These are phyloP conservation scores for Mortierella sp. DNA, from an alignment of 371 early-diverging fungal species.

Conservation along the genomic window DNA sequence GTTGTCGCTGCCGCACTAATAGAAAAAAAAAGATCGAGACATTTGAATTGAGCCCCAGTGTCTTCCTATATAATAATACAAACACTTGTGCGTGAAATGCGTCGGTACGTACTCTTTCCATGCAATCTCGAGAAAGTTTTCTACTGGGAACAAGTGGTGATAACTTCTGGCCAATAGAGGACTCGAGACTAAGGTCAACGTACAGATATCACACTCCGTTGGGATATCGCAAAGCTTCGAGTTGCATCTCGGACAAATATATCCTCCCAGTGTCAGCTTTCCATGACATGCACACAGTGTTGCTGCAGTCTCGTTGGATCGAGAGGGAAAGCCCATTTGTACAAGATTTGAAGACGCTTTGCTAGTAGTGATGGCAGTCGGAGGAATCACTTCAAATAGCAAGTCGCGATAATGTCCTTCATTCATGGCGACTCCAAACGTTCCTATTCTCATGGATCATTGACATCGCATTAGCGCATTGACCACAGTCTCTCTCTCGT, in stretches of 20 bases:
- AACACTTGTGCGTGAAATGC: neutral
- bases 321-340: constrained; percentile 93
- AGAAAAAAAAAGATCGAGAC: neutral
- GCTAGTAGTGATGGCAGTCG: constrained; percentile 77
- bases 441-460: constrained; percentile 65
- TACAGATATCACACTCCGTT: constrained; percentile 95
- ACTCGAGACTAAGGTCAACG: constrained; percentile 89
- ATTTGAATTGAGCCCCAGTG: neutral
- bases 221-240: constrained; percentile 92
- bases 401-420: constrained; percentile 86
- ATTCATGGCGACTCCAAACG: constrained; percentile 87
- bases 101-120: constrained; percentile 58
- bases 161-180: constrained; percentile 96
- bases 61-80: neutral
- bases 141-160: constrained; percentile 95
- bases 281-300: constrained; percentile 91
- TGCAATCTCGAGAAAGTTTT: constrained; percentile 73
- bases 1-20: constrained; percentile 46
- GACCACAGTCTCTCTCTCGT: neutral
- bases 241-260: constrained; percentile 89
- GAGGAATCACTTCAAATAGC: constrained; percentile 84
- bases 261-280: constrained; percentile 83
- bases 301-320: constrained; percentile 67
- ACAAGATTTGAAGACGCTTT: constrained; percentile 79
- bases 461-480: neutral